Conservation (phyloP, 2,329 filamentous ascomycete species). For the Colletotrichum musicola region DNA sequence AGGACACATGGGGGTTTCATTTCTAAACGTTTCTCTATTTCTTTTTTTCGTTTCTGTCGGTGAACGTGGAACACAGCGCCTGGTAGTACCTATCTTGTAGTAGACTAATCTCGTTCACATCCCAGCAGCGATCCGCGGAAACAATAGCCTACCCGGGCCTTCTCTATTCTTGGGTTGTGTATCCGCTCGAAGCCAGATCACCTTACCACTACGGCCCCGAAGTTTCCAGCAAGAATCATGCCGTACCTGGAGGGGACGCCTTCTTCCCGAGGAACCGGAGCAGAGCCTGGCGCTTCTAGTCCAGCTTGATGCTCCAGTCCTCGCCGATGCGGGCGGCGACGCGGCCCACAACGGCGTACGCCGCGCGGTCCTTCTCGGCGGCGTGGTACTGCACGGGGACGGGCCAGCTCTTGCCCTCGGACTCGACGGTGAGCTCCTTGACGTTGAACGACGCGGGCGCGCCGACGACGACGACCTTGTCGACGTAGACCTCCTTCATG, state of each 20-base stretch:
- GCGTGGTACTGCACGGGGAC: slow-evolving; percentile 72
- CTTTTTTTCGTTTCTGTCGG: slow-evolving; percentile 11
- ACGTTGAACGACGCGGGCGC: slow-evolving; percentile 80
- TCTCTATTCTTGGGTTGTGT: slow-evolving; percentile 17
- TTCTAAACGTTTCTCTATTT: neutral
- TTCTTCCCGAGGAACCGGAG: slow-evolving; percentile 9
- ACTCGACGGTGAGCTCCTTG: slow-evolving; percentile 68
- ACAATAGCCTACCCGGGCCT: neutral
- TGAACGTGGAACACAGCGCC: slow-evolving; percentile 3
- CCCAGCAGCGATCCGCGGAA: slow-evolving; percentile 21
- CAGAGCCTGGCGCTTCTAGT: slow-evolving; percentile 30
- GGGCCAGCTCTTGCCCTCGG: slow-evolving; percentile 64
- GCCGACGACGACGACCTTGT: slow-evolving; percentile 87
- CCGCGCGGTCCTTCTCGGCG: slow-evolving; percentile 59
- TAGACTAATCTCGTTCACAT: slow-evolving; percentile 1
- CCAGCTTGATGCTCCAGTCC: slow-evolving; percentile 63
- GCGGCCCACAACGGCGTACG: slow-evolving; percentile 66
- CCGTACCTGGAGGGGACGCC: neutral
- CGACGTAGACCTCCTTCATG: slow-evolving; percentile 83
- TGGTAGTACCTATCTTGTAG: neutral
- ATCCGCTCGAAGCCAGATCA: no score
- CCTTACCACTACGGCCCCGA: neutral
- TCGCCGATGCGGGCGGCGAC: slow-evolving; percentile 65
- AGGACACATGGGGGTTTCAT: neutral
- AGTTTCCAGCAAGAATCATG: neutral